A percentile compares a stretch with the other conserved stretches of the same genome.
phyloP scores from a whole-genome alignment of 2,329 filamentous ascomycete genomes.

The Cryphonectria carpinicola region DNA sequence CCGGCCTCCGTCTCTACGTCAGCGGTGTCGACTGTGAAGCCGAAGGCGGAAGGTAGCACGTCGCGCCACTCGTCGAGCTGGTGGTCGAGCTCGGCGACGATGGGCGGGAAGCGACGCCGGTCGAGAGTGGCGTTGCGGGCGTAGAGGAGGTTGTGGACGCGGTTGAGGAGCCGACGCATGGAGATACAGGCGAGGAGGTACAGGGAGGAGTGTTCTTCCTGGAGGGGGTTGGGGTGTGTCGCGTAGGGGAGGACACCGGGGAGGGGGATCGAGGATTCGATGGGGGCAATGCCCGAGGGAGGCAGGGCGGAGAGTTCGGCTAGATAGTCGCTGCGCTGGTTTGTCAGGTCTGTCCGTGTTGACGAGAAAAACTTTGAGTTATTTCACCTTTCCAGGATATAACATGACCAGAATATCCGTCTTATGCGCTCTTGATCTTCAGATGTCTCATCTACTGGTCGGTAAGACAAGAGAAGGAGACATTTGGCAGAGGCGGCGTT shows the following conservation, averaged over 20 bases:
- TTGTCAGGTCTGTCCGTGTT: background rate
- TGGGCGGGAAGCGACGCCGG: constrained; percentile 48
- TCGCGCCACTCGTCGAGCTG: constrained; percentile 55
- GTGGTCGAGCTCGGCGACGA: constrained; percentile 53
- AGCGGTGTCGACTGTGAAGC: constrained; percentile 43
- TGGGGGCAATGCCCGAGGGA: constrained; percentile 53
- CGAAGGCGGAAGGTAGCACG: constrained; percentile 47
- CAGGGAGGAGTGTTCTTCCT: constrained; percentile 53
- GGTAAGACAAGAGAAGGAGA: constrained; percentile 52
- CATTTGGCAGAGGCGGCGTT: constrained; percentile 54
- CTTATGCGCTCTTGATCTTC: constrained; percentile 53
- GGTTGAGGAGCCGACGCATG: constrained; percentile 52
- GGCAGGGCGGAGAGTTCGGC: constrained; percentile 56
- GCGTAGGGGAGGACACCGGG: constrained; percentile 47
- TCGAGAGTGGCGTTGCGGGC: constrained; percentile 50
- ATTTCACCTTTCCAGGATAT: constrained; percentile 50
- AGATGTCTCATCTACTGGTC: constrained; percentile 37
- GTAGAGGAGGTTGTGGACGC: constrained; percentile 55
- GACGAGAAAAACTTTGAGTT: no score
- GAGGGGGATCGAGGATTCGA: constrained; percentile 54
- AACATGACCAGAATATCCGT: constrained; percentile 59
- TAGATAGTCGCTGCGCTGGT: constrained; percentile 49
- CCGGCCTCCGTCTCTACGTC: constrained; percentile 46
- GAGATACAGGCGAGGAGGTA: constrained; percentile 60
- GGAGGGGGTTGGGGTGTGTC: constrained; percentile 44